Conservation (phyloP, 2,329 filamentous ascomycete species). For the Daldinia sp. region DNA sequence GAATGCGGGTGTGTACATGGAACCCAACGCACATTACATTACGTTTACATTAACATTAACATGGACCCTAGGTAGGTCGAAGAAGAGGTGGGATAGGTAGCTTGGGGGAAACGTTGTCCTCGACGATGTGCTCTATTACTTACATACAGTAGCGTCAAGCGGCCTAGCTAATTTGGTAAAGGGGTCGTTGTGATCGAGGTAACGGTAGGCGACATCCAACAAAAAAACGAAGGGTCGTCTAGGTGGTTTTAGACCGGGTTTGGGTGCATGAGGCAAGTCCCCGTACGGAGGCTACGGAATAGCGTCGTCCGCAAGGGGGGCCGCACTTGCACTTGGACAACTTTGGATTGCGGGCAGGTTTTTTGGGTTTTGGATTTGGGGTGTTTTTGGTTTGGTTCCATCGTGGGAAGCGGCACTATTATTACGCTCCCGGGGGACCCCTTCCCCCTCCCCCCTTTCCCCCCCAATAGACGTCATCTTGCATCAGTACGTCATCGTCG, state of each 20-base stretch:
- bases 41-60: no score
- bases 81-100: no score
- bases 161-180: constrained; percentile 5
- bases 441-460: not conserved
- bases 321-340: no score
- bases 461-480: constrained; percentile 24
- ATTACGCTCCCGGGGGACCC: not conserved
- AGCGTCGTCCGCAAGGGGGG: constrained; percentile 12
- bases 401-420: constrained; percentile 16
- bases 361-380: no score
- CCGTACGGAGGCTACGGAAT: constrained; percentile 6
- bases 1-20: no score
- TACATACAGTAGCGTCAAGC: constrained; percentile 10
- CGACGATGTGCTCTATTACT: not conserved
- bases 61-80: no score
- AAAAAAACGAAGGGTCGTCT: not conserved
- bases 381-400: constrained; percentile 4
- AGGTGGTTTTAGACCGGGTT: not conserved
- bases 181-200: not conserved
- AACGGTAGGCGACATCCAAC: not conserved
- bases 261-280: not conserved
- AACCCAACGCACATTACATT: no score
- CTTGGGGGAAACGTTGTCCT: not conserved
- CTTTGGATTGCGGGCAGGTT: no score
- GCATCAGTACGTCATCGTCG: constrained; percentile 25